Evolutionary conservation across 495 filamentous ascomycete species (phyloP), one percentile per base, ranked within the genome.

Genomic region (Lindgomyces ingoldianus): DNA sequence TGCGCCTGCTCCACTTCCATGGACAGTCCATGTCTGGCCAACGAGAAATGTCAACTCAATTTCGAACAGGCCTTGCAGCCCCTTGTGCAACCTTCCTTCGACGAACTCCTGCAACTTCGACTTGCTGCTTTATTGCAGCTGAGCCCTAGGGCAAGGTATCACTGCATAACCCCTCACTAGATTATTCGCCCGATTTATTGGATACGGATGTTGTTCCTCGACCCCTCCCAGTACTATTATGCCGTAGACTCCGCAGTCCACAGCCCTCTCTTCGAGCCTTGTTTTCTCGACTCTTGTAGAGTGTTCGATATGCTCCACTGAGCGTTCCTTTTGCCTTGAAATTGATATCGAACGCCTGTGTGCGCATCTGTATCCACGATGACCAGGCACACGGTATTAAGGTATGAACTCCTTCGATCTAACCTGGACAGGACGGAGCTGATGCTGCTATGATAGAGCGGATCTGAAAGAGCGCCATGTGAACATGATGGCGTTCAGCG

Each of bases 401-500:
- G 52, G 65, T 68, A 68, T 30, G 57, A 48, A 33, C 6, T 50
- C 19, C 29, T 29, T 48, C 12, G 1, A 14, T 11, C 10, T 29
- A 26, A 1, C 8, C 12, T 16, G 50, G 18, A 30, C 18, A 55
- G 51, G n/a, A 19, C 29, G 39, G n/a, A 42, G 6, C 27, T 53
- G 4, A 19, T 24, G n/a, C n/a, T n/a, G n/a, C n/a, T 41, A 42
- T 19, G 4, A 42, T 41, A 68, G 65, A 14, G 52, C 65, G 18
- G 58, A 63, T 24, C 59, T 68, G 30, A 68, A 68, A 21, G 65
- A 68, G 53, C 65, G 65, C 47, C 65, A 68, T 68, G 65, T 76
- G 19, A 78, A 78, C 68, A 78, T 78, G 76, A 77, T 78, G 60
- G 70, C 74, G 4, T 77, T 78, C 59, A 72, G 71, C 12, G 62